A percentile compares a stretch with the other conserved stretches of the same genome.
phyloP scores from a whole-genome alignment of 495 filamentous ascomycete species.

The Hyaloscypha bicolor region DNA sequence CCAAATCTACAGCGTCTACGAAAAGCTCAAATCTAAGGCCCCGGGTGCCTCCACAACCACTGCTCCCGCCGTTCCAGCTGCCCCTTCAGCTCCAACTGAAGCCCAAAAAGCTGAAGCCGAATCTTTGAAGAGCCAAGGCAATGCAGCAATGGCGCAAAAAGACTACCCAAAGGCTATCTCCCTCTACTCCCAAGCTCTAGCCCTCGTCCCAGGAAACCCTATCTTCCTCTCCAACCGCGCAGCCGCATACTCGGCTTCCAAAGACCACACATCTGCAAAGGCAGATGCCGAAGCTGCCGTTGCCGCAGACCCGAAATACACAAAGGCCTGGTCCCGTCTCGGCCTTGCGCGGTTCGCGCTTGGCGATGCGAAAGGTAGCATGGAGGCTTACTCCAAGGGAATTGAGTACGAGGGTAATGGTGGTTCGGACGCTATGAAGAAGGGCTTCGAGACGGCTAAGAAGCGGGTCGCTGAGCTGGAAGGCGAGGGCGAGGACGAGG shows the following conservation, averaged over 20 bases:
- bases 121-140: slow-evolving; percentile 85
- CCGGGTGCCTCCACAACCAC: slow-evolving; percentile 39
- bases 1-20: slow-evolving; percentile 91
- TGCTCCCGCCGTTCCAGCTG: slow-evolving; percentile 30
- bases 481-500: slow-evolving; percentile 49
- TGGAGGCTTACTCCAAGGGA: slow-evolving; percentile 93
- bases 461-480: slow-evolving; percentile 76
- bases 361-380: slow-evolving; percentile 83
- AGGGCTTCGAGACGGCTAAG: slow-evolving; percentile 89
- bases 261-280: slow-evolving; percentile 79
- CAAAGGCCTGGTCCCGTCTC: slow-evolving; percentile 92
- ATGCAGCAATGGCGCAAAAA: slow-evolving; percentile 89
- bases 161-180: slow-evolving; percentile 83
- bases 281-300: slow-evolving; percentile 88
- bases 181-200: slow-evolving; percentile 81
- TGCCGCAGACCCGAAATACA: slow-evolving; percentile 85
- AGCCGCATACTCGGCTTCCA: slow-evolving; percentile 79
- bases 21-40: slow-evolving; percentile 81
- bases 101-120: slow-evolving; percentile 77
- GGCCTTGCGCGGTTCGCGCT: slow-evolving; percentile 88
- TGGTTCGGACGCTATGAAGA: slow-evolving; percentile 86
- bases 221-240: slow-evolving; percentile 98
- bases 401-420: slow-evolving; percentile 94
- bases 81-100: slow-evolving; percentile 43
- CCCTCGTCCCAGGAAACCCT: slow-evolving; percentile 79